Base-by-base conservation (phyloP, 805 yeast species). In the Candida tammaniensis region DNA sequence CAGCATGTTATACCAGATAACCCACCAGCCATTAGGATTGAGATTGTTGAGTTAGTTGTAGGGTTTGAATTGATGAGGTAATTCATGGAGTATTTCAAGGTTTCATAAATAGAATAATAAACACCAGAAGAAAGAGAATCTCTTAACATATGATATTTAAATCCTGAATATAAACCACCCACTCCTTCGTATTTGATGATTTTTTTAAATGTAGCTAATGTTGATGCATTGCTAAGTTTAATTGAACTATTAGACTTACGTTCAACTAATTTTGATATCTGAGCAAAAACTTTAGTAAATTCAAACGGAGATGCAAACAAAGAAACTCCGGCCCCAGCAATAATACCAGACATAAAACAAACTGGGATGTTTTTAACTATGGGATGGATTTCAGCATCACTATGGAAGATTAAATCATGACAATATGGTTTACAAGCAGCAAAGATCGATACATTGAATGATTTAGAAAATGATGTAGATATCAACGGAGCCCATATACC, bases 271-370 rank as follows among this genome's bases (percentile, higher is more conserved):
- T 66, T 46, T n/a, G 70, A 80, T 24, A 86, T 74, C 55, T 86
- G 95, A 23, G 91, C 82, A 42, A 82, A 85, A 7, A 86, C 68
- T 55, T 86, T 87, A 30, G 91, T 79, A 58, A 85, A 76, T 55
- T 86, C 96, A 53, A 86, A 86, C 1, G 96, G 96, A 46, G 91
- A 82, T 3, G 88, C 84, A 54, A 80, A 76, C 5, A 71, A 22
- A 3, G 86, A 71, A 10, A 83, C 78, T 2, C 69, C 57, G 5
- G 74, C 74, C 4, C 95, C 95, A 0, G 93, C 77, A 0, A 76
- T 42, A 4, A 73, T 60, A 4, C 95, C 96, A 0, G 89, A 68
- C 1, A 64, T 27, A 34, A 78, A 67, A 40, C 70, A 61, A 5
- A 64, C 70, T 2, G 70, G 71, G 15, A 64, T 47, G 37, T 67